Evolutionary conservation across 441 rosid genomes (phyloP), one percentile per base, ranked within the genome.

Genomic region (Populus tomentosa): DNA sequence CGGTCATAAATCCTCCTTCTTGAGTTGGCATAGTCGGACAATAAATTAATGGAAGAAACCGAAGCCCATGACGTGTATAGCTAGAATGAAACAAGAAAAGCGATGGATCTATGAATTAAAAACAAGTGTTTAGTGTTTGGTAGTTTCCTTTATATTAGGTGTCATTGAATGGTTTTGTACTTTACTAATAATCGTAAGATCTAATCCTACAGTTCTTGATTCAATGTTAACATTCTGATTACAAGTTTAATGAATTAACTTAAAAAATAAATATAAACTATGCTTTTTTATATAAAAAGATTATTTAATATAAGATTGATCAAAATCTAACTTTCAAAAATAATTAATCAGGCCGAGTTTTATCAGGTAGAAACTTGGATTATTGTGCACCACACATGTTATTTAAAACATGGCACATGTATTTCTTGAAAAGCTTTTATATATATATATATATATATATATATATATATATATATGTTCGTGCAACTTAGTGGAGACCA

Each of bases 341-440:
- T 33, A 33, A 33, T 33, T 33, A 6, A 33, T 33, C 33, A 32
- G 33, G 33, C 35, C 35, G 35, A 33, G 35, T 33, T 32, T 32
- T 5, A 32, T 32, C 6, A 1, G 13, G 5, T 1, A 56, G 38
- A 69, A 7, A 14, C 14, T 42, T 77, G 71, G 71, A 77, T 46
- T 70, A 70, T 70, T 26, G 62, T 42, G 65, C 70, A 62, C 5
- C 13, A 63, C 70, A 21, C 70, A 77, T 64, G 71, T 28, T 70
- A 62, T 77, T 70, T 65, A 28, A 63, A 71, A 64, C 78, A 78
- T 16, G 32, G 61, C 85, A 83, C 84, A 80, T 82, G 87, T 28
- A 78, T 82, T 78, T 66, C 67, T 80, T 74, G 68, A 73, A 71
- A 13, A 40, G n/a, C 68, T 32, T 32, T 5, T 68, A n/a, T 70